These are phyloP conservation scores for Patellifolia procumbens DNA, from an alignment of 179 eudicot genomes.

Conservation along the genomic window DNA sequence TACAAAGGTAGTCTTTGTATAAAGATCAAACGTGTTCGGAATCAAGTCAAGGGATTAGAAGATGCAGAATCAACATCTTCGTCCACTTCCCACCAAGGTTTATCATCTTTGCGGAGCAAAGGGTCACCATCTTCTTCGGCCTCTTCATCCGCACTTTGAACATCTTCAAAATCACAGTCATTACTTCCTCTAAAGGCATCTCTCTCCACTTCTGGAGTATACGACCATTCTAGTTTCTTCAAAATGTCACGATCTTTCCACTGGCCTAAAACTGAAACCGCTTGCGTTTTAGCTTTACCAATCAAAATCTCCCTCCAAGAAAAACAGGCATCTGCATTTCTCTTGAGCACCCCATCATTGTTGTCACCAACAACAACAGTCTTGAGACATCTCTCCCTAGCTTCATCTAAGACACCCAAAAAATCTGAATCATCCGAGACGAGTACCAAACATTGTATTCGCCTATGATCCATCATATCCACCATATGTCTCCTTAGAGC, in stretches of 20 bases:
- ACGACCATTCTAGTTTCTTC: slow-evolving; percentile 79
- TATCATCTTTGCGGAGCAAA: slow-evolving; percentile 28
- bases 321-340: slow-evolving; percentile 70
- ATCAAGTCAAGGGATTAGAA: slow-evolving; percentile 13
- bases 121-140: slow-evolving; percentile 17
- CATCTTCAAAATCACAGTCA: slow-evolving; percentile 34
- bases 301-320: slow-evolving; percentile 82
- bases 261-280: slow-evolving; percentile 60
- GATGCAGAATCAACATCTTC: slow-evolving; percentile 31
- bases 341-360: slow-evolving; percentile 65
- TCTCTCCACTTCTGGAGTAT: slow-evolving; percentile 52
- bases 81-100: slow-evolving; percentile 72
- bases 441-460: slow-evolving; percentile 60
- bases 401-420: slow-evolving; percentile 63
- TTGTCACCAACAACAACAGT: slow-evolving; percentile 87
- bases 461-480: slow-evolving; percentile 67
- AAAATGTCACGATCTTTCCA: slow-evolving; percentile 85
- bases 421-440: slow-evolving; percentile 87
- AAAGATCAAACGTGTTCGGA: background rate
- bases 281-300: slow-evolving; percentile 76
- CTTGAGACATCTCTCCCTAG: slow-evolving; percentile 75
- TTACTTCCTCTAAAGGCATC: slow-evolving; percentile 20
- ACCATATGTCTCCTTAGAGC: slow-evolving; percentile 67
- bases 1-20: background rate
- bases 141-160: slow-evolving; percentile 32